Evolutionary conservation across 116 monocot genomes (phyloP).

Genomic region (Posidonia oceanica): DNA sequence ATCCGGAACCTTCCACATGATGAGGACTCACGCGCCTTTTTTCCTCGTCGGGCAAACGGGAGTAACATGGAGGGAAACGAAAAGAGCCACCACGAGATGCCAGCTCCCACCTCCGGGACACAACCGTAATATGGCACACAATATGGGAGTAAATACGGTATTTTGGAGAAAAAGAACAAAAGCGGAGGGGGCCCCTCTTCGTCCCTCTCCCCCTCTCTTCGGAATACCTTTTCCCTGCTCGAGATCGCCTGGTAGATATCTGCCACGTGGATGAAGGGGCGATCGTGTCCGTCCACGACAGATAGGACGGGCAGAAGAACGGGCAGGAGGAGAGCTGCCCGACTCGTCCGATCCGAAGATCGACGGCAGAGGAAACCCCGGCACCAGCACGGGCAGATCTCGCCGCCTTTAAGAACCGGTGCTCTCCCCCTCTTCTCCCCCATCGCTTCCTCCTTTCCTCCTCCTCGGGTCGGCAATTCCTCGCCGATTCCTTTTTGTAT

Average conservation of each 20-base stretch:
- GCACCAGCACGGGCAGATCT: slow-evolving; percentile 27
- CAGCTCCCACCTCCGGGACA: neutral
- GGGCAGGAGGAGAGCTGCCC: neutral
- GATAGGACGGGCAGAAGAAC: slow-evolving; percentile 23
- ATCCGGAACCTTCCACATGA: neutral
- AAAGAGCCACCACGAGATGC: neutral
- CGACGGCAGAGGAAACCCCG: slow-evolving; percentile 17
- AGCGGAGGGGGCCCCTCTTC: neutral
- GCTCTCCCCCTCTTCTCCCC: slow-evolving; percentile 11
- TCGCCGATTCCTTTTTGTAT: neutral
- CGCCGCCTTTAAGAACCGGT: slow-evolving; percentile 34
- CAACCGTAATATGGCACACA: neutral
- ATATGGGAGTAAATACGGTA: neutral
- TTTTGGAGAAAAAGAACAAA: neutral
- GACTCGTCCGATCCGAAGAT: slow-evolving; percentile 28
- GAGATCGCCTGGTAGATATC: slow-evolving; percentile 10
- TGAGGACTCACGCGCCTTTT: neutral
- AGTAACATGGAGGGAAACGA: neutral
- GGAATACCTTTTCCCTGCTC: slow-evolving; percentile 2
- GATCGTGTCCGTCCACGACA: slow-evolving; percentile 46
- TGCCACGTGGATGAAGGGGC: slow-evolving; percentile 26
- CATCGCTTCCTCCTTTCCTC: neutral
- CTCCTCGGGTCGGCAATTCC: neutral
- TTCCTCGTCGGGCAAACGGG: neutral
- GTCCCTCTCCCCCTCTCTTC: neutral